Evolutionary conservation across 106 monocot species (phyloP).

Genomic region (Acanthochlamys bracteata): DNA sequence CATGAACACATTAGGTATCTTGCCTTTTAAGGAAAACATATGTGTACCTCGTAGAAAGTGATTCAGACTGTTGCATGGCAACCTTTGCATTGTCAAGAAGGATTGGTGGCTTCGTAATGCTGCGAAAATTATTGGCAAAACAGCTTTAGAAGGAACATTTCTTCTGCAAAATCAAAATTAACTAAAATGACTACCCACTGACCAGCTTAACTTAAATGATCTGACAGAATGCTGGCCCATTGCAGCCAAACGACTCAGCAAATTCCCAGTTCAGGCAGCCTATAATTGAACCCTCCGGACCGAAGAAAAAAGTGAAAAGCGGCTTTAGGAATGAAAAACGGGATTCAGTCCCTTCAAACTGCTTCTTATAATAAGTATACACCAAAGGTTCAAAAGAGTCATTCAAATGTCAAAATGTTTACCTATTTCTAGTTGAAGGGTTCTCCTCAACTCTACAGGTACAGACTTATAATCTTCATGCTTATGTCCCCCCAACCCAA

Average conservation of each 20-base stretch:
- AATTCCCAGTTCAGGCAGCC: too few relatives aligned
- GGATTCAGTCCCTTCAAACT: background rate
- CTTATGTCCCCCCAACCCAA: conserved; percentile 73
- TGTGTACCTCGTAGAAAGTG: conserved; percentile 81
- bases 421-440: conserved; percentile 72
- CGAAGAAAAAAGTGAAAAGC: too few relatives aligned
- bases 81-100: conserved; percentile 73
- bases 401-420: background rate
- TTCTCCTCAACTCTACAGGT: conserved; percentile 58
- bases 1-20: background rate
- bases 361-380: background rate
- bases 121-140: conserved; percentile 80
- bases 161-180: conserved; percentile 48
- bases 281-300: too few relatives aligned
- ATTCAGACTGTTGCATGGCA: conserved; percentile 92
- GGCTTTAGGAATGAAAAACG: background rate
- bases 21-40: background rate
- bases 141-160: conserved; percentile 93
- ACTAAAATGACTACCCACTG: background rate
- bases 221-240: background rate
- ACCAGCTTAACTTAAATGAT: background rate
- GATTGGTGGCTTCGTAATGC: conserved; percentile 80
- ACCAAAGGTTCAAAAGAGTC: background rate
- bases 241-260: too few relatives aligned
- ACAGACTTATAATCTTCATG: conserved; percentile 88